Evolutionary conservation across 768 basidiomycete genomes (phyloP).

Genomic region (Neoboletus magnificus): DNA sequence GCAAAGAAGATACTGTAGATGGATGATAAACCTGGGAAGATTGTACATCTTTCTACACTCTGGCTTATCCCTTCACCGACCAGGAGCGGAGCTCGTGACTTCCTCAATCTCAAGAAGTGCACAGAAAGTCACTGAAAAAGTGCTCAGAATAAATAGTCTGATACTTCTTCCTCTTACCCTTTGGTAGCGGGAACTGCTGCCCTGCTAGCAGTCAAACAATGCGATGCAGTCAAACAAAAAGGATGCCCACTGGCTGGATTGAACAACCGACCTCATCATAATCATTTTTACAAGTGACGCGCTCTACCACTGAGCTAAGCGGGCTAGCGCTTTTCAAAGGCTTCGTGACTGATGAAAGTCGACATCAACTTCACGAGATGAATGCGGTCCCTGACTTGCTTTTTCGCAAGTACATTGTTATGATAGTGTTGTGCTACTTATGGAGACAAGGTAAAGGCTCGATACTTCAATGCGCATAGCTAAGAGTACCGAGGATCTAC

Average conservation of each 20-base stretch:
- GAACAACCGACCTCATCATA: conserved; percentile 46
- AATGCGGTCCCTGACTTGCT: not conserved
- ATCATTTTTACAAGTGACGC: conserved; percentile 36
- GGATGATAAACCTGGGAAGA: not conserved
- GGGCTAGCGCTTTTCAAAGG: not conserved
- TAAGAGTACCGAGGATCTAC: conserved; percentile 31
- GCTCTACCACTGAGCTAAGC: conserved; percentile 36
- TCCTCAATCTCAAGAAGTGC: not conserved
- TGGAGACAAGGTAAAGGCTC: not conserved
- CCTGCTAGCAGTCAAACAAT: not conserved
- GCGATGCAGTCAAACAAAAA: not conserved
- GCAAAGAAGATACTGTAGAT: not conserved
- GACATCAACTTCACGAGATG: too few species aligned
- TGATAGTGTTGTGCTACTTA: not conserved
- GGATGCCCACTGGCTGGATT: conserved; percentile 43
- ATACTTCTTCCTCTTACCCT: not conserved
- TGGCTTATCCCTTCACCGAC: not conserved
- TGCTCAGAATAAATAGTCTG: not conserved
- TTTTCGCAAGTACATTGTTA: not conserved
- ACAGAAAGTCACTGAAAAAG: not conserved
- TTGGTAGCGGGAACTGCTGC: not conserved
- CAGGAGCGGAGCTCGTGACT: not conserved
- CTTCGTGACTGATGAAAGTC: not conserved
- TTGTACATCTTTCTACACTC: not conserved
- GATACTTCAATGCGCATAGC: not conserved